Conservation (phyloP, 495 filamentous ascomycete genomes). For the Coniosporium apollinis region DNA sequence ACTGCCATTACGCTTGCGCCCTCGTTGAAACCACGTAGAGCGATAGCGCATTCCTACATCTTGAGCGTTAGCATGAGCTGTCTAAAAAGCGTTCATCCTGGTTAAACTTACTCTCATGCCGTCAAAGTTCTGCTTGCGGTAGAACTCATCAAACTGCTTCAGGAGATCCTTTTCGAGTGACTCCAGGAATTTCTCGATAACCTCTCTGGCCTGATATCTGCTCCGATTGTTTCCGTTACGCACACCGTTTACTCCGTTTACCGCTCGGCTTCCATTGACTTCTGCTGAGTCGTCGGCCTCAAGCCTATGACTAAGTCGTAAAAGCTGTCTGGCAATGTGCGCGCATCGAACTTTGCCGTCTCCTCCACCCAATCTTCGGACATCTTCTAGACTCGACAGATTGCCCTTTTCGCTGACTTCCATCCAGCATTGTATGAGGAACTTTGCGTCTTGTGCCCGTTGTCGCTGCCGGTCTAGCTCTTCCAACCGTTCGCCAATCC, state of each 20-base stretch:
- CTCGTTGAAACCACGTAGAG: slow-evolving; percentile 88
- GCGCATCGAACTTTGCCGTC: slow-evolving; percentile 83
- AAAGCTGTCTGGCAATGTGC: slow-evolving; percentile 72
- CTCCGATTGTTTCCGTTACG: slow-evolving; percentile 26
- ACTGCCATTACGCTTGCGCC: slow-evolving; percentile 84
- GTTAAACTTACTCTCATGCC: slow-evolving; percentile 43
- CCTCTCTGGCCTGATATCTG: slow-evolving; percentile 56
- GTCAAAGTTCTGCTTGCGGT: slow-evolving; percentile 82
- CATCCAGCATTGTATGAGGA: slow-evolving; percentile 89
- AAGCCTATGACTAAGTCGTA: slow-evolving; percentile 72
- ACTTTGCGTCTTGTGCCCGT: slow-evolving; percentile 81
- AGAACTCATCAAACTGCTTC: slow-evolving; percentile 92
- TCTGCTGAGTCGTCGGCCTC: slow-evolving; percentile 57
- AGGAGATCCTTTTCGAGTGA: slow-evolving; percentile 87
- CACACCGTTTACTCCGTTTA: slow-evolving; percentile 37
- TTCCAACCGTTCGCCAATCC: slow-evolving; percentile 84
- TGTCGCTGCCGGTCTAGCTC: slow-evolving; percentile 83
- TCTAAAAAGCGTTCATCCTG: background rate
- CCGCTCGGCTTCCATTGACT: slow-evolving; percentile 27
- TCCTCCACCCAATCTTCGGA: slow-evolving; percentile 57
- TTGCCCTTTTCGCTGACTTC: slow-evolving; percentile 78
- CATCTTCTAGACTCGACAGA: slow-evolving; percentile 62
- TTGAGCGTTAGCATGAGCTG: background rate
- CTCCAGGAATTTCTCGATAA: slow-evolving; percentile 94
- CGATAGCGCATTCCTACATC: slow-evolving; percentile 52